Evolutionary conservation across 129 eudicot genomes (phyloP).

Genomic region (Centella asiatica): DNA sequence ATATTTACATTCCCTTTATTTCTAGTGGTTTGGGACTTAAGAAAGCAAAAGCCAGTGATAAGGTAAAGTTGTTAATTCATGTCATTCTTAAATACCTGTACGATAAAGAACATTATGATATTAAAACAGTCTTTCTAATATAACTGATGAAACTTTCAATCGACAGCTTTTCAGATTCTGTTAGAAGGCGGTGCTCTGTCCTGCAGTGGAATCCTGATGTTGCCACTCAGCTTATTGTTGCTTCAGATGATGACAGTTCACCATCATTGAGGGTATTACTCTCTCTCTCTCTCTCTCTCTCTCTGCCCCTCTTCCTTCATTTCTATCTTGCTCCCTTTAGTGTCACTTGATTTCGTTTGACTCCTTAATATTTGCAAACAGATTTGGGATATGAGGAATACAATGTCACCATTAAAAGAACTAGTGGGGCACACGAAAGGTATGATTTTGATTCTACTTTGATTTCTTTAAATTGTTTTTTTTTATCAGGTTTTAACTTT

Average conservation of each 20-base stretch:
- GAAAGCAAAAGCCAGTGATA: conserved; percentile 89
- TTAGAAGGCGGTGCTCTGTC: conserved; percentile 91
- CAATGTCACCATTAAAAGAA: conserved; percentile 82
- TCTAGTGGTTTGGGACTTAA: conserved; percentile 95
- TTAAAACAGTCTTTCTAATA: neutral
- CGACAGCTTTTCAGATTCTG: conserved; percentile 79
- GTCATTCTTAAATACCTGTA: neutral
- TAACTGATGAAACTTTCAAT: conserved; percentile 12
- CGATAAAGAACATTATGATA: neutral
- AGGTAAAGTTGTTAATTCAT: conserved; percentile 36
- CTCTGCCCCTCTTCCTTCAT: neutral
- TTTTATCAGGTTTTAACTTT: too few species aligned
- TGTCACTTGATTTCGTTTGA: neutral
- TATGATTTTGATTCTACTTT: conserved; percentile 12
- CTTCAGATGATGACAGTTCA: conserved; percentile 92
- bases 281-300: neutral
- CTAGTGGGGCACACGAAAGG: conserved; percentile 92
- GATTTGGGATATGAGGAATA: conserved; percentile 97
- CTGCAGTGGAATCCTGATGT: conserved; percentile 98
- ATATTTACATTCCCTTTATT: conserved; percentile 7
- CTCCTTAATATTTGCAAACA: conserved; percentile 29
- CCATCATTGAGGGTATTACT: conserved; percentile 74
- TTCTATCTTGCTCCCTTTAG: neutral
- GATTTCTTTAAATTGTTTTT: neutral
- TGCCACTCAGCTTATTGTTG: conserved; percentile 90